phyloP scores from a whole-genome alignment of 2,329 filamentous ascomycete genomes.

The Byssoonygena ceratinophila region DNA sequence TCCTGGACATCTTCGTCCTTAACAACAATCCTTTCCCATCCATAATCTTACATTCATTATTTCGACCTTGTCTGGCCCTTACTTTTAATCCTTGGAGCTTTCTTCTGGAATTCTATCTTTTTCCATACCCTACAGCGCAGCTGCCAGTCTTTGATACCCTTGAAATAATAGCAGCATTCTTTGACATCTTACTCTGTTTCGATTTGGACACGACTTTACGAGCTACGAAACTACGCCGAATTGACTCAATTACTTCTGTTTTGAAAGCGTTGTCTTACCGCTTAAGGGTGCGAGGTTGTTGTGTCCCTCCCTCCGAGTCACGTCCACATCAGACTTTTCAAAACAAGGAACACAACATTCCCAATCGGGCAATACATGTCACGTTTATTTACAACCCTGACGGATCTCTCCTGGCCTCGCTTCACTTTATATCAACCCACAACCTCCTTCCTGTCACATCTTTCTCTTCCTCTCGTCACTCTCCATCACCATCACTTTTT shows the following conservation, averaged over 20 bases:
- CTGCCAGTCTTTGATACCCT: constrained; percentile 6
- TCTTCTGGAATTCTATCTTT: background rate
- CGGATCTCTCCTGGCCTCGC: constrained; percentile 1
- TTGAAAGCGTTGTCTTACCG: background rate
- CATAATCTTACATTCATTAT: background rate
- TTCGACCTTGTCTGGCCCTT: background rate
- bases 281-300: background rate
- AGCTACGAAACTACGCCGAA: background rate
- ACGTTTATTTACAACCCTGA: background rate
- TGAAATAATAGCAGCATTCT: background rate
- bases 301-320: background rate
- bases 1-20: background rate
- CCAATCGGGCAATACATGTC: background rate
- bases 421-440: background rate
- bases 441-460: background rate
- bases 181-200: background rate
- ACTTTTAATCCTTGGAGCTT: background rate
- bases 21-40: too few relatives aligned
- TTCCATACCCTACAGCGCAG: background rate
- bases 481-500: background rate
- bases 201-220: background rate
- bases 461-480: background rate
- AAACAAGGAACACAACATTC: constrained; percentile 3
- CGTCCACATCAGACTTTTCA: background rate
- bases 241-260: background rate